These are phyloP conservation scores for Kodamaea plutei DNA, from an alignment of 1,139 yeast genomes.

Conservation along the genomic window DNA sequence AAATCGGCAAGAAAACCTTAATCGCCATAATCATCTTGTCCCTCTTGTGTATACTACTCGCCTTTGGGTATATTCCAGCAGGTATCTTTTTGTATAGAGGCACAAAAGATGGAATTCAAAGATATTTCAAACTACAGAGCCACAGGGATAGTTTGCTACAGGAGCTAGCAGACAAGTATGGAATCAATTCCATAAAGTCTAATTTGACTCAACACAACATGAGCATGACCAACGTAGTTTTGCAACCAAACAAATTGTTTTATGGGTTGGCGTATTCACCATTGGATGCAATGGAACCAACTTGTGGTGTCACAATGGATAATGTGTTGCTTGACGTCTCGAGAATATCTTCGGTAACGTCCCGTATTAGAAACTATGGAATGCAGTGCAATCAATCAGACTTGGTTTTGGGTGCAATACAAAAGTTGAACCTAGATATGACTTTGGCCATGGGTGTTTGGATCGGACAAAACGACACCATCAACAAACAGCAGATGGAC, in stretches of 20 bases:
- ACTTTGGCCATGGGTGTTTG: constrained; percentile 62
- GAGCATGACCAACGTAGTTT: too few relatives aligned
- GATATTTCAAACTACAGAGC: too few relatives aligned
- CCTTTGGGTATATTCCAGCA: constrained; percentile 21
- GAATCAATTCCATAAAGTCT: too few relatives aligned
- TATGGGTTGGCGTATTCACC: constrained; percentile 65
- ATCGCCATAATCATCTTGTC: constrained; percentile 8
- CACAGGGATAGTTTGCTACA: too few relatives aligned
- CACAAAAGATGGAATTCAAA: too few relatives aligned
- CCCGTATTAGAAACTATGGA: constrained; percentile 55
- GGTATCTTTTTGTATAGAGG: constrained; percentile 22
- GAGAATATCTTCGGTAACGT: constrained; percentile 53
- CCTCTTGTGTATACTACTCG: constrained; percentile 12
- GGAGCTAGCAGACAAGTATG: too few relatives aligned
- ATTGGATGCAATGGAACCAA: constrained; percentile 43
- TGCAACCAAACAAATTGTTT: too few relatives aligned
- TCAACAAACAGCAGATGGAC: constrained; percentile 39
- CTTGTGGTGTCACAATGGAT: constrained; percentile 46
- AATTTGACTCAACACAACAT: too few relatives aligned
- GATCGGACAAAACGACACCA: constrained; percentile 45
- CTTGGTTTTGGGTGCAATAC: constrained; percentile 50
- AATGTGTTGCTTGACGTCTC: constrained; percentile 59
- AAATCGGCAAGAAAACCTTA: constrained; percentile 6
- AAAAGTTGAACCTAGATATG: constrained; percentile 47
- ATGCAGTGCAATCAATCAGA: constrained; percentile 61